Conservation (phyloP, 202 grass and related monocot species). For the Carex arenaria region DNA sequence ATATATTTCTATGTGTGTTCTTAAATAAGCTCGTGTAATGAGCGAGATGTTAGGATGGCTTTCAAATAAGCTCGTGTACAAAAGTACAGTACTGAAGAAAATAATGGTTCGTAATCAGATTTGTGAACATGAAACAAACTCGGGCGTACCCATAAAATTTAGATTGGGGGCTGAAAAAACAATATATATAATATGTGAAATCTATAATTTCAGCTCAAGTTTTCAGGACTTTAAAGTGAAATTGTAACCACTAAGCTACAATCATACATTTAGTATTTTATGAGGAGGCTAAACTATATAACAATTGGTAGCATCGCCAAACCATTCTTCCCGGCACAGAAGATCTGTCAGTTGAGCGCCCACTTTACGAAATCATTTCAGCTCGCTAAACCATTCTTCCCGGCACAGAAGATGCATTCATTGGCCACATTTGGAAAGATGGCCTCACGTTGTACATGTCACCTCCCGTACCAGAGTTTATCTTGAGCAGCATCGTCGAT, state of each 20-base stretch:
- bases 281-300: no score
- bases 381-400: slow-evolving; percentile 11
- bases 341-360: not conserved
- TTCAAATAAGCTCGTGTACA: no score
- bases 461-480: not conserved
- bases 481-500: not conserved
- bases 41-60: not conserved
- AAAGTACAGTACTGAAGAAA: no score
- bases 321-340: slow-evolving; percentile 16
- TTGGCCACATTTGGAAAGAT: not conserved
- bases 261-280: no score
- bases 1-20: not conserved
- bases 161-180: no score
- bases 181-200: no score
- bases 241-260: no score
- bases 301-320: slow-evolving; percentile 6
- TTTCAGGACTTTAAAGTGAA: no score
- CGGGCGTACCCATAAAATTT: no score
- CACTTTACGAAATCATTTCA: slow-evolving; percentile 12
- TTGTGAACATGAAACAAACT: no score
- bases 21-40: not conserved
- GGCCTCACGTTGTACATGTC: slow-evolving; percentile 20
- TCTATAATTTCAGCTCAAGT: no score
- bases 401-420: slow-evolving; percentile 3
- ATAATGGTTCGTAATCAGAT: no score